Evolutionary conservation across 805 yeast genomes (phyloP).

Genomic region (Yarrowia hollandica): DNA sequence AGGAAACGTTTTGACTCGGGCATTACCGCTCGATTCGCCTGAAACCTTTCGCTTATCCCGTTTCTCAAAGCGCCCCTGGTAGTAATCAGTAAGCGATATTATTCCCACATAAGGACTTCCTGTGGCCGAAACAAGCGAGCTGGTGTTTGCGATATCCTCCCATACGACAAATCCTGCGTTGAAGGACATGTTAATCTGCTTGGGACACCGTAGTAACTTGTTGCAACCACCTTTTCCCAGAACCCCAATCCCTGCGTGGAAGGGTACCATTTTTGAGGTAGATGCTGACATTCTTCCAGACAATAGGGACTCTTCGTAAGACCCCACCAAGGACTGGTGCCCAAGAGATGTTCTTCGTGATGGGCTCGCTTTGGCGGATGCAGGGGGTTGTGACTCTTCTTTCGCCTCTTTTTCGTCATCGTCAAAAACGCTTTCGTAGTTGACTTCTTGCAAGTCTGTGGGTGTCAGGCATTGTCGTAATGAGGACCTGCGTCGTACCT

Average conservation of each 20-base stretch:
- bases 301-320: constrained; percentile 41
- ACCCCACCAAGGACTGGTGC: constrained; percentile 38
- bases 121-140: constrained; percentile 7
- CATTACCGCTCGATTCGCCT: not conserved
- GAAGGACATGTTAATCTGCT: constrained; percentile 36
- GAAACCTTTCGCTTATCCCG: not conserved
- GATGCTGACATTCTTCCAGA: constrained; percentile 40
- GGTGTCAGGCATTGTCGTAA: constrained; percentile 20
- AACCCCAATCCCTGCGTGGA: constrained; percentile 38
- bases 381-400: not conserved
- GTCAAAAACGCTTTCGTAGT: constrained; percentile 18
- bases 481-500: constrained; percentile 23
- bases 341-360: constrained; percentile 17
- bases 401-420: constrained; percentile 13
- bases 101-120: constrained; percentile 39
- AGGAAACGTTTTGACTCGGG: constrained; percentile 28
- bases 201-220: constrained; percentile 34
- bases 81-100: constrained; percentile 32
- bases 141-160: constrained; percentile 31
- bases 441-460: constrained; percentile 8
- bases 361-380: not conserved
- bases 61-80: not conserved
- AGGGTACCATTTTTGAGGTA: constrained; percentile 36
- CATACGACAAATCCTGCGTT: constrained; percentile 41
- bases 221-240: constrained; percentile 36